These are phyloP conservation scores for Akanthomyces dipterigenus DNA, from an alignment of 2,329 filamentous ascomycete genomes.

Conservation along the genomic window DNA sequence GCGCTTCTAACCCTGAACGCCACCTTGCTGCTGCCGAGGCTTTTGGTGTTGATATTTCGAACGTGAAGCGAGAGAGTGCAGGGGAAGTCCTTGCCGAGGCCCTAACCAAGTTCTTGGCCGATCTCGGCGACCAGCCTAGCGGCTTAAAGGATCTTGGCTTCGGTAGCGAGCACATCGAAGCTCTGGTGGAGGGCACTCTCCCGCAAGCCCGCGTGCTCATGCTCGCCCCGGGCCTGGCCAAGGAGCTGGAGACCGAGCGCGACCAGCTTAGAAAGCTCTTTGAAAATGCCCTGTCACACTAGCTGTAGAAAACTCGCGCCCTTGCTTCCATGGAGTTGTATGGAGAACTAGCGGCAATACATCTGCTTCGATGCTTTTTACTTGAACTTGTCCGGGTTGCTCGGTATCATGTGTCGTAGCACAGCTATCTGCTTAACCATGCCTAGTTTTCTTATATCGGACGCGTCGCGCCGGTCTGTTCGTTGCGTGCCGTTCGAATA, in stretches of 20 bases:
- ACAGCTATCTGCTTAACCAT: slow-evolving; percentile 63
- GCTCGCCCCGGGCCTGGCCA: slow-evolving; percentile 75
- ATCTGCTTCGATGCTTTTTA: background rate
- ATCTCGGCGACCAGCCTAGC: slow-evolving; percentile 82
- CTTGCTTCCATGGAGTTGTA: background rate
- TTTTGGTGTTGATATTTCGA: slow-evolving; percentile 83
- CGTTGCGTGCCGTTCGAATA: slow-evolving; percentile 57
- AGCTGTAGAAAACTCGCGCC: slow-evolving; percentile 7
- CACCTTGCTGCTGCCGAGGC: slow-evolving; percentile 84
- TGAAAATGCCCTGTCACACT: slow-evolving; percentile 48
- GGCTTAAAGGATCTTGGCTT: slow-evolving; percentile 85
- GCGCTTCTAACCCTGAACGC: slow-evolving; percentile 81
- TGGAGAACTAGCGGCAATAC: background rate
- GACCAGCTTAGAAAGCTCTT: slow-evolving; percentile 66
- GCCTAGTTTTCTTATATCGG: slow-evolving; percentile 56
- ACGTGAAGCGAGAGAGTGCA: slow-evolving; percentile 82
- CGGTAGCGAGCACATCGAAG: slow-evolving; percentile 64
- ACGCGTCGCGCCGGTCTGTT: slow-evolving; percentile 52
- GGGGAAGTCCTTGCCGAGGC: slow-evolving; percentile 85
- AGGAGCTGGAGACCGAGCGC: slow-evolving; percentile 62
- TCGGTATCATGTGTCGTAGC: slow-evolving; percentile 59
- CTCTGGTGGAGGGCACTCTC: slow-evolving; percentile 86
- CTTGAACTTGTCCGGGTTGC: slow-evolving; percentile 47
- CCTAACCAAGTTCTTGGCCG: slow-evolving; percentile 69
- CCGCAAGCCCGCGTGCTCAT: slow-evolving; percentile 87